Conservation (phyloP, 257 asterid genomes). For the Fraxinus excelsior region DNA sequence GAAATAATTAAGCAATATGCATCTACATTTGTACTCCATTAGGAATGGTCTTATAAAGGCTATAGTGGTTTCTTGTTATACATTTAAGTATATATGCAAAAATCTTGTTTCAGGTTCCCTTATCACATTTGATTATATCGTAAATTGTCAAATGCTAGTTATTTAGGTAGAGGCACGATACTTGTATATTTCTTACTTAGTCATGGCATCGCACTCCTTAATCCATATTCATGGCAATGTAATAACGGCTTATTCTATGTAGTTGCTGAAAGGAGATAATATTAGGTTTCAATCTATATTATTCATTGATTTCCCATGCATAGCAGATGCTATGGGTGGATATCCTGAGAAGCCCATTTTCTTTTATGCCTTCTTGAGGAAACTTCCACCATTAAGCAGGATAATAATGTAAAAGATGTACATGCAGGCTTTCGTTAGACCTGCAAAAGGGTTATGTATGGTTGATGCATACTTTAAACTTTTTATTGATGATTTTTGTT, state of each 20-base stretch:
- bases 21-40: not conserved
- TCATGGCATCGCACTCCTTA: not conserved
- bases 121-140: not conserved
- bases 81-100: not conserved
- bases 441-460: not conserved
- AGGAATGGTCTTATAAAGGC: not conserved
- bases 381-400: constrained; percentile 1
- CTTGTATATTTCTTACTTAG: not conserved
- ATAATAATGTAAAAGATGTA: not conserved
- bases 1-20: not conserved
- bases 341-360: constrained; percentile 2
- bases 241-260: not conserved
- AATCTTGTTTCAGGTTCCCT: not conserved
- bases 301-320: not conserved
- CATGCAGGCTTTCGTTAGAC: not conserved
- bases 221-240: not conserved
- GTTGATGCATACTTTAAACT: not conserved
- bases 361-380: not conserved
- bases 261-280: not conserved
- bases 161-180: not conserved
- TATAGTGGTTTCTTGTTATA: not conserved
- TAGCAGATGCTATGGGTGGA: constrained; percentile 8
- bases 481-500: not conserved
- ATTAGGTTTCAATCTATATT: not conserved
- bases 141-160: not conserved